phyloP scores from a whole-genome alignment of 1,139 yeast species.

The Kodamaea ohmeri region DNA sequence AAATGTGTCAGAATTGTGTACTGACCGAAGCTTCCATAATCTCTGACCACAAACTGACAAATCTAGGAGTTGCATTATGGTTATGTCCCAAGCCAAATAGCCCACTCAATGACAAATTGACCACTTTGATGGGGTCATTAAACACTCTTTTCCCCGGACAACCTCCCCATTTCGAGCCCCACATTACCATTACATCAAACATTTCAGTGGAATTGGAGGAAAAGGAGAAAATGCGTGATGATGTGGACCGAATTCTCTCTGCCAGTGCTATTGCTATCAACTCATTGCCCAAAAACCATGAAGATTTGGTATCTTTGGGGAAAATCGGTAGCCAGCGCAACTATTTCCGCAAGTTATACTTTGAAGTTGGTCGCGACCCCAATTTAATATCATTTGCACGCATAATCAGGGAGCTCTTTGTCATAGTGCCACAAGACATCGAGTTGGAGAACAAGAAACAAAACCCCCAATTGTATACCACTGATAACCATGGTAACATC shows the following conservation, averaged over 20 bases:
- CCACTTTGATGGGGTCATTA: constrained; percentile 60
- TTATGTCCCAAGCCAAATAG: constrained; percentile 63
- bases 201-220: constrained; percentile 43
- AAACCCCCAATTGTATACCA: constrained; percentile 43
- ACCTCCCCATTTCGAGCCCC: constrained; percentile 67
- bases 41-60: constrained; percentile 10
- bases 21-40: not conserved
- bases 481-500: constrained; percentile 34
- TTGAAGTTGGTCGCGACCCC: constrained; percentile 54
- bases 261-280: constrained; percentile 65
- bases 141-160: constrained; percentile 71
- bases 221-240: constrained; percentile 42
- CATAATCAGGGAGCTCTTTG: constrained; percentile 69
- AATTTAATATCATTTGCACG: constrained; percentile 64
- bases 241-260: constrained; percentile 60
- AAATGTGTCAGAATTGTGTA: no score
- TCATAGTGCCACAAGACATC: constrained; percentile 38
- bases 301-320: constrained; percentile 39
- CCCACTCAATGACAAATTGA: constrained; percentile 54
- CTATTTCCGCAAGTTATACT: constrained; percentile 50
- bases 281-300: constrained; percentile 40
- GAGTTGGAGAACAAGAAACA: constrained; percentile 35
- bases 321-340: constrained; percentile 37
- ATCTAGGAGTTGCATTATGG: constrained; percentile 66
- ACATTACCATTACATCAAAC: constrained; percentile 69